A percentile compares a stretch with the other conserved stretches of the same genome.
Conservation (phyloP, 2,329 filamentous ascomycete species). For the Monosporascus sp. region DNA sequence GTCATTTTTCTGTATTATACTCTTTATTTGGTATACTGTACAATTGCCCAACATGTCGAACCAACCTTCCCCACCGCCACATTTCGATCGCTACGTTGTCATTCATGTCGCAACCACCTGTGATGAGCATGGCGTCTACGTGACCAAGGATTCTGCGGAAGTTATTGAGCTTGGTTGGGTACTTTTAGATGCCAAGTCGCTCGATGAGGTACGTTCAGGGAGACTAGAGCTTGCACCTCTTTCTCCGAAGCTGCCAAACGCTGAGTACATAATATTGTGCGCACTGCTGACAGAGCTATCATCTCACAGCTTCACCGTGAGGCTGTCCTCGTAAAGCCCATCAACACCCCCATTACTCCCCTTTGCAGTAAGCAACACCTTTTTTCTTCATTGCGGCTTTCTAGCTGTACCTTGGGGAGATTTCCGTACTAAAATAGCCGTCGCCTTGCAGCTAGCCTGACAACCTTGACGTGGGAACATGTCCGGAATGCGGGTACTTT, state of each 20-base stretch:
- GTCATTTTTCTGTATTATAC: constrained; percentile 11
- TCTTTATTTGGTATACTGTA: constrained; percentile 7
- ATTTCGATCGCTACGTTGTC: constrained; percentile 93
- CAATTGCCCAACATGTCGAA: constrained; percentile 34
- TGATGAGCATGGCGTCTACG: constrained; percentile 98
- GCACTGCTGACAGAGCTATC: constrained; percentile 5
- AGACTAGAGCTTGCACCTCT: neutral
- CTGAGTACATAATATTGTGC: neutral
- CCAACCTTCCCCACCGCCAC: constrained; percentile 52
- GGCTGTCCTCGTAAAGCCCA: constrained; percentile 93
- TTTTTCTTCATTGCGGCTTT: constrained; percentile 5
- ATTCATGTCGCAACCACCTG: constrained; percentile 98
- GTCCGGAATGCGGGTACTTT: constrained; percentile 96
- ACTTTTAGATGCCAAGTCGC: constrained; percentile 81
- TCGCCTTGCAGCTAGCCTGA: constrained; percentile 71
- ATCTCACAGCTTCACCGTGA: constrained; percentile 76
- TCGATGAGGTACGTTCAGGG: constrained; percentile 73
- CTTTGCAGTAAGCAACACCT: constrained; percentile 80
- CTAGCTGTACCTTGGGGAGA: neutral
- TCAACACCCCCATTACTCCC: constrained; percentile 97
- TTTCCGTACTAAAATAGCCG: constrained; percentile 5
- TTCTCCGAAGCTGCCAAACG: too few relatives aligned
- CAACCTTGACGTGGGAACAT: constrained; percentile 97
- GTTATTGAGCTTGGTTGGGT: constrained; percentile 99
- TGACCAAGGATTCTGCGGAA: constrained; percentile 98